Base-by-base conservation (phyloP, 257 asterid species). In the Sherardia arvensis region DNA sequence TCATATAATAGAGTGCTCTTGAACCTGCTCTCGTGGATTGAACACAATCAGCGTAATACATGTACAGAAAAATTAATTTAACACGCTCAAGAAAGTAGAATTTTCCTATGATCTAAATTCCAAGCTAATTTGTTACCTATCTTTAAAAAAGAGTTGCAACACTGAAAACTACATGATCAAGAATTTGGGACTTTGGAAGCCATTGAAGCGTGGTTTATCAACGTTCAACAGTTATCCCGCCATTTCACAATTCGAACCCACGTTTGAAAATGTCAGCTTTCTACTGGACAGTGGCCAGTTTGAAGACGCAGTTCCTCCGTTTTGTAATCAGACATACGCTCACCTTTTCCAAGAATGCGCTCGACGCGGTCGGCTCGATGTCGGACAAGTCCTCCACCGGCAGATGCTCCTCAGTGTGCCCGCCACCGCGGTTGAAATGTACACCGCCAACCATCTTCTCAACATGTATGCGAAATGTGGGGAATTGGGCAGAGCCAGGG, bases 401-500 rank as follows among this genome's bases (percentile, higher is more conserved):
- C 72, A 61, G 59, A 71, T 67, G 72, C 64, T 68, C 28, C 7
- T 3, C 53, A 57, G 51, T 67, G 15, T 53, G 3, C 58, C 57
- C 23, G 11, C 38, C 63, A 5, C 70, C 70, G 10, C 71, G 61
- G 8, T 66, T 28, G 77, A 78, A 73, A 73, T 78, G 63, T 68
- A 58, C 78, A 47, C 83, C 40, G 61, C 72, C 73, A 90, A 90
- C 71, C 74, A 83, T 55, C 73, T 77, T 47, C 71, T 87, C 59
- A 80, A 73, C 62, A 14, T 38, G 74, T 76, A 83, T 4, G 82
- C 82, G 0, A 86, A 85, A 70, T 82, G 84, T 26, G 91, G 95
- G 22, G 75, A 74, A 53, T 47, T 89, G 8, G 71, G 71, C 1
- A 43, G 51, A 26, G 97, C 95, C 23, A 81, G 62, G 71, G 83